Percentiles rank a stretch among this genome's conserved stretches.
These are phyloP conservation scores for Euphorbia lathyris DNA, from an alignment of 345 rosid genomes.

Conservation along the genomic window DNA sequence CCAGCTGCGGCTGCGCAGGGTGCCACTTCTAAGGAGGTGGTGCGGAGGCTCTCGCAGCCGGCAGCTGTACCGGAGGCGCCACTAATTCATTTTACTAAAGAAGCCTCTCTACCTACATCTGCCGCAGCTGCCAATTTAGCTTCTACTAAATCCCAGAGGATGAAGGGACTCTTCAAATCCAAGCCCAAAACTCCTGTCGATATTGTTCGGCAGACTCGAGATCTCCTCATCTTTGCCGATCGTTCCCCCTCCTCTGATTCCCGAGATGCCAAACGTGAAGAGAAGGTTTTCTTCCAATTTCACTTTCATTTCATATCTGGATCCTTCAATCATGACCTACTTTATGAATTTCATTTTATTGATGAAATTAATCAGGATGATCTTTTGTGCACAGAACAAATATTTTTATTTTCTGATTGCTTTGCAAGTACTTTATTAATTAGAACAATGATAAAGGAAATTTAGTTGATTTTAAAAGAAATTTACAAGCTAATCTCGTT, in stretches of 20 bases:
- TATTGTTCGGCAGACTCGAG: conserved; percentile 80
- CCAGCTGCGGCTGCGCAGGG: conserved; percentile 24
- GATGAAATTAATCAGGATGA: no score
- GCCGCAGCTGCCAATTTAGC: background rate
- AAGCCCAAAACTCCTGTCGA: conserved; percentile 89
- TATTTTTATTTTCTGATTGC: no score
- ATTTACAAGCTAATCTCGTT: background rate
- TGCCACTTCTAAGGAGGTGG: conserved; percentile 22
- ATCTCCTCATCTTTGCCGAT: conserved; percentile 62
- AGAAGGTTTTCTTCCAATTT: conserved; percentile 30
- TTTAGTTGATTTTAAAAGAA: background rate
- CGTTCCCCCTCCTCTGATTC: conserved; percentile 23
- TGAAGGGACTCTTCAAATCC: conserved; percentile 86
- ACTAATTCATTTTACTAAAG: background rate
- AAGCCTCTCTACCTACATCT: background rate
- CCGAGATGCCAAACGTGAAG: conserved; percentile 44
- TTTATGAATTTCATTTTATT: background rate
- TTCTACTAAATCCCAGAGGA: conserved; percentile 34
- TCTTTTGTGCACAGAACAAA: no score
- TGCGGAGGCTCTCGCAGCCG: conserved; percentile 22
- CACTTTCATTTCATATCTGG: no score
- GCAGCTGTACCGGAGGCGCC: conserved; percentile 2
- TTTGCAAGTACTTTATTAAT: no score
- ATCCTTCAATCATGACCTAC: no score
- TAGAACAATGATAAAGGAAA: background rate